Evolutionary conservation across 768 basidiomycete species (phyloP), one percentile per base, ranked within the genome.

Genomic region (Pleurotus pulmonarius): DNA sequence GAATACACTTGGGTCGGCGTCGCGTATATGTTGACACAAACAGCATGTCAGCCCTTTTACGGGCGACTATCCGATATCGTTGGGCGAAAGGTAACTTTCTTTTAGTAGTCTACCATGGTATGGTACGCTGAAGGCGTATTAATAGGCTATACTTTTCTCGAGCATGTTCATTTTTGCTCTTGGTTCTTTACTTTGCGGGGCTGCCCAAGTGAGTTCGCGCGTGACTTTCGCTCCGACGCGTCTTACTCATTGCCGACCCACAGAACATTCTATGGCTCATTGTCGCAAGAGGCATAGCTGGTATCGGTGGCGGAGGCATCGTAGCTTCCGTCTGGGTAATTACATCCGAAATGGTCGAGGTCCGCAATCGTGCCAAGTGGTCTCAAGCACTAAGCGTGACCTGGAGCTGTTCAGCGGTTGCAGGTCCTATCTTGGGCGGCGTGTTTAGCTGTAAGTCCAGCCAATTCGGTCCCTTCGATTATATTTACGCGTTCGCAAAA

Each of bases 1-100:
- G 83, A 92, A 64, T 94, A 92, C 65, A 89, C 87, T 20, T 94
- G 92, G 92, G 88, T 94, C 49, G 88, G 85, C 15, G 87, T 91
- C 29, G 79, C 88, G 13, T 94, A 94, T 64, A 83, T 93, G 81
- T 79, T 93, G 56, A 90, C 90, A 1, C 91, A 93, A 64, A 93
- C 91, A 0, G 89, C 88, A 24, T 86, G 86, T 59, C 91, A 94
- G 64, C 91, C 91, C 26, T 70, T 94, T 22, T 93, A 92, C 64
- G 91, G 88, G 53, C 82, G 82, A 63, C 69, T 93, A 40, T 91
- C 90, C 53, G 90, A 92, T 70, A 78, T 92, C 43, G 72, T 87
- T 53, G 92, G 92, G 26, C 80, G 91, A 46, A 92, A 87, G 80
- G 92, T 90, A 43, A 26, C 75, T 59, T 59, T 57, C 56, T 56